These are phyloP conservation scores for Paramicrosporidium saccamoebae DNA, from an alignment of 371 early-diverging fungal genomes.

Conservation along the genomic window DNA sequence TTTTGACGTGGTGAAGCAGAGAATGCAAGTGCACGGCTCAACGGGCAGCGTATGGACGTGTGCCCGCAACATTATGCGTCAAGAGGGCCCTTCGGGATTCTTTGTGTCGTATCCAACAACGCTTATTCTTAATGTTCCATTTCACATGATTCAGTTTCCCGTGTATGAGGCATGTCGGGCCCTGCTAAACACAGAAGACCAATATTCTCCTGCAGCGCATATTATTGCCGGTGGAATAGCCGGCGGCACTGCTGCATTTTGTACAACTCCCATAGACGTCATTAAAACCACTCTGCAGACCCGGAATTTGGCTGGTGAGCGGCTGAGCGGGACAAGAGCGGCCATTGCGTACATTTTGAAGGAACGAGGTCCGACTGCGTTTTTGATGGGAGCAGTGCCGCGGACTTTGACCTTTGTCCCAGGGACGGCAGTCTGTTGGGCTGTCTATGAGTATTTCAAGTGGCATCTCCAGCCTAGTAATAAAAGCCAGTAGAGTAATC, in stretches of 20 bases:
- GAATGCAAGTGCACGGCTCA: slow-evolving; percentile 48
- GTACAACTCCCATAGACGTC: slow-evolving; percentile 79
- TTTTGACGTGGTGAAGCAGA: slow-evolving; percentile 77
- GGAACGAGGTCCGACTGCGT: slow-evolving; percentile 32
- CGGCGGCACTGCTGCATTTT: slow-evolving; percentile 50
- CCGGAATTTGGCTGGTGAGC: slow-evolving; percentile 26
- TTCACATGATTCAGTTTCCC: slow-evolving; percentile 58
- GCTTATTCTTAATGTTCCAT: slow-evolving; percentile 54
- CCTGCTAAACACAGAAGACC: slow-evolving; percentile 26
- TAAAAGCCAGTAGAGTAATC: no score
- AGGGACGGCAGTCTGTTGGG: slow-evolving; percentile 74
- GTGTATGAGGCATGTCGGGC: slow-evolving; percentile 49
- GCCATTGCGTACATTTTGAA: slow-evolving; percentile 33
- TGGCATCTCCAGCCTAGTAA: no score
- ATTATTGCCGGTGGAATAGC: slow-evolving; percentile 54
- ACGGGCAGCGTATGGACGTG: no score
- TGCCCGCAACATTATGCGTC: slow-evolving; percentile 15
- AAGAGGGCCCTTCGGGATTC: slow-evolving; percentile 48
- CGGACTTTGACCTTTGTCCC: slow-evolving; percentile 60
- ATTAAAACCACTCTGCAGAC: slow-evolving; percentile 74
- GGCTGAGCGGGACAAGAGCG: slow-evolving; percentile 23
- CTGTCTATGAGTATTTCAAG: slow-evolving; percentile 55
- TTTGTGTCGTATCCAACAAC: slow-evolving; percentile 74
- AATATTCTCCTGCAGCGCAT: slow-evolving; percentile 53
- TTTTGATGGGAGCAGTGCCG: slow-evolving; percentile 42